Base-by-base conservation (phyloP, 176 grass and related monocot genomes). In the Oryza longistaminata region DNA sequence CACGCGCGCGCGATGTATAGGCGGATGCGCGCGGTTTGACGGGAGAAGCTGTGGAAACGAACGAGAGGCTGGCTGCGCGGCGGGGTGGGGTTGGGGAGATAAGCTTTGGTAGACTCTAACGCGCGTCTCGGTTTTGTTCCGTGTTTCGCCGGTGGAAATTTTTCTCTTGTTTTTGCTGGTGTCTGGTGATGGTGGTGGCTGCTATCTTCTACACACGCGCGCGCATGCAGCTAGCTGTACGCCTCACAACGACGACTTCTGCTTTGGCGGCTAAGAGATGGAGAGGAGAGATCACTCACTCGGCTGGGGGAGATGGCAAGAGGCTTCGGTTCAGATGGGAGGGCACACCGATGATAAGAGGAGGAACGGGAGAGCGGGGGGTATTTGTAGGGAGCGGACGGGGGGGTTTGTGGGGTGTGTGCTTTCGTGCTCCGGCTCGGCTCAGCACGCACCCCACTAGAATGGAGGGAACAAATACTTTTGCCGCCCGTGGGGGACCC, bases 381-480 rank as follows among this genome's bases (percentile, higher is more conserved):
- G 62, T 94, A 92, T 94, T 92, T 94, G 82, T 94, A 94, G 84
- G 74, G 24, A 11, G 68, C 42, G 7, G 19, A 7, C 15, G 68
- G 19, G 29, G 68, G 19, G 29, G 29, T 31, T 31, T 31, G 29
- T 3, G 29, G 74, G 7, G 34, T 6, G 35, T 3, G 17, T 3
- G 37, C 69, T 76, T 27, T 24, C 10, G 13, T 21, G 79, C 72
- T 66, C 74, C 7, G 70, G 48, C 82, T 24, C 75, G 35, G 42
- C 46, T 60, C 75, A 72, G 70, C 66, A 24, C 76, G 66, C 65
- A 81, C 43, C 34, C 73, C 77, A 82, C 86, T 88, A 78, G 81
- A 85, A 67, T 42, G 61, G 81, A 43, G 76, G 75, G 79, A 78
- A 90, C 84, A 83, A 26, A 90, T 79, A 87, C 84, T 74, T 90